Evolutionary conservation across 179 eudicot species (phyloP), one percentile per base, ranked within the genome.

Genomic region (Patellifolia procumbens): DNA sequence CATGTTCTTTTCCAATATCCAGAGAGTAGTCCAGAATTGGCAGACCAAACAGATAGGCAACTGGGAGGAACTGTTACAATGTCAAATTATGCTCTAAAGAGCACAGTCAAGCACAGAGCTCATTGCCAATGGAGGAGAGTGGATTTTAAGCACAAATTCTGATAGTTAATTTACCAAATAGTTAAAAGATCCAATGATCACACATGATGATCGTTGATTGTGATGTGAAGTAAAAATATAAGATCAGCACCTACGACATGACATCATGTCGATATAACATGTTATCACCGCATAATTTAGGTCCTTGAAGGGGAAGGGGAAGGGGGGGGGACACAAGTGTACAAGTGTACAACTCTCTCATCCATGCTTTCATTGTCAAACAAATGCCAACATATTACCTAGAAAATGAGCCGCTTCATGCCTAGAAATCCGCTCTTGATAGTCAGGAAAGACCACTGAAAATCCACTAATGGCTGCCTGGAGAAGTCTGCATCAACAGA

Each of bases 351-450:
- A n/a, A n/a, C n/a, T n/a, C n/a, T n/a, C n/a, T n/a, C n/a, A n/a
- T n/a, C n/a, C n/a, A n/a, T n/a, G n/a, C n/a, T n/a, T n/a, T n/a
- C n/a, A n/a, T n/a, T n/a, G n/a, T n/a, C n/a, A n/a, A n/a, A n/a
- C n/a, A n/a, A n/a, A n/a, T 16, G 62, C 51, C 19, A 35, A 72
- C 46, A 77, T 62, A 59, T 65, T 80, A 94, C 98, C 94, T 80
- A 92, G 81, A 76, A 94, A 94, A 76, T 94, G 98, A 75, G 97
- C 97, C 22, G 98, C 97, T 88, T 94, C 98, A 84, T 94, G 98
- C 81, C 91, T 86, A 75, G 94, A 90, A 80, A 91, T 85, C 83
- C 98, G 88, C 35, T 94, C 98, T 66, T 94, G 91, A 78, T 94
- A 92, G 81, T 94, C 98, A 76, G 97, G 94, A 69, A 92, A 92